These are phyloP conservation scores for Pichia scutulata DNA, from an alignment of 805 yeast genomes.

Conservation along the genomic window DNA sequence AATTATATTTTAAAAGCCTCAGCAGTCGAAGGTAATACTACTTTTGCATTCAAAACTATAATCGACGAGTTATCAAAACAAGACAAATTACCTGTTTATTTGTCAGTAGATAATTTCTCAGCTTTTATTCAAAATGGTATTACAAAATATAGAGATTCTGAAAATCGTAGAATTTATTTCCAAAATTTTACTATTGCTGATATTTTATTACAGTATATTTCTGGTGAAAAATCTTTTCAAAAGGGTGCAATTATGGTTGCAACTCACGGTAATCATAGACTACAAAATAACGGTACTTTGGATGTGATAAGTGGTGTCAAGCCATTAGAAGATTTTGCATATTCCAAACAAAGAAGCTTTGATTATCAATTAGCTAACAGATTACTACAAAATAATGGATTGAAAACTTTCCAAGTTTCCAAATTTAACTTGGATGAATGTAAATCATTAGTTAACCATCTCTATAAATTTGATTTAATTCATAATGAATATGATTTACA, in stretches of 20 bases:
- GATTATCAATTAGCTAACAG: conserved; percentile 49
- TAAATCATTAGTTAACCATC: conserved; percentile 33
- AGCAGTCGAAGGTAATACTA: conserved; percentile 26
- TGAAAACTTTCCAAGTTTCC: conserved; percentile 30
- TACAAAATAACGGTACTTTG: conserved; percentile 49
- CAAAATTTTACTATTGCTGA: conserved; percentile 58
- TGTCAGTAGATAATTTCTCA: conserved; percentile 71
- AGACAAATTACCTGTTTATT: conserved; percentile 44
- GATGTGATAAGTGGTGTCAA: conserved; percentile 42
- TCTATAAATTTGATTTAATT: conserved; percentile 33
- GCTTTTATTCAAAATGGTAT: conserved; percentile 46
- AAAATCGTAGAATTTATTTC: conserved; percentile 49
- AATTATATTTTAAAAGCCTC: conserved; percentile 13
- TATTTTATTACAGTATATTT: conserved; percentile 43
- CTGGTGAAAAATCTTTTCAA: conserved; percentile 45
- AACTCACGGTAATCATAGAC: conserved; percentile 46
- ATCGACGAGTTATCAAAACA: conserved; percentile 50
- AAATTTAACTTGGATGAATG: conserved; percentile 41
- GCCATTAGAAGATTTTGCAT: conserved; percentile 59
- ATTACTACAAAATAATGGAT: conserved; percentile 29
- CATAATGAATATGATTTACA: conserved; percentile 29
- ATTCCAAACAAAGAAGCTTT: conserved; percentile 40
- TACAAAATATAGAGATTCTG: conserved; percentile 53
- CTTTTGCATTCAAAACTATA: conserved; percentile 43
- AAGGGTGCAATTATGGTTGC: conserved; percentile 63